phyloP scores from a whole-genome alignment of 306 rosid species.

The Prunus salicina region DNA sequence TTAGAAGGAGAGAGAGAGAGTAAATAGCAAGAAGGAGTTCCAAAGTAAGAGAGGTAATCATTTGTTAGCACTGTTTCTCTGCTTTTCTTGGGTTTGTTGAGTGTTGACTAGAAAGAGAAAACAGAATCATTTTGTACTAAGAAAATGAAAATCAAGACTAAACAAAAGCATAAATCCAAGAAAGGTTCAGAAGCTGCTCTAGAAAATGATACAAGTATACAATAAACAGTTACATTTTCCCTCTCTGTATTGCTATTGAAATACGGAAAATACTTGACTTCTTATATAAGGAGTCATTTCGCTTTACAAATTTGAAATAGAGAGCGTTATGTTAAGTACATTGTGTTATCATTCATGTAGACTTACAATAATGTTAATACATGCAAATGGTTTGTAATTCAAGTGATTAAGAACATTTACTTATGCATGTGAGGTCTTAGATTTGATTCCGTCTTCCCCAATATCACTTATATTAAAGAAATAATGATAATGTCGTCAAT shows the following conservation, averaged over 20 bases:
- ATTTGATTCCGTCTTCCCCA: too few species aligned
- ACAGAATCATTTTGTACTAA: constrained; percentile 42
- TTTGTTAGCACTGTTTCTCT: constrained; percentile 25
- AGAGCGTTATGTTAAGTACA: too few species aligned
- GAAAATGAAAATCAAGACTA: background rate
- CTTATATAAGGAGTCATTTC: background rate
- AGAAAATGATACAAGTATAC: background rate
- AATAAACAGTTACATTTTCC: background rate
- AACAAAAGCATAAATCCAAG: constrained; percentile 11
- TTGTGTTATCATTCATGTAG: too few species aligned
- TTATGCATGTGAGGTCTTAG: too few species aligned
- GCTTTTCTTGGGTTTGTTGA: constrained; percentile 25
- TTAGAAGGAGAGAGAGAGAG: background rate
- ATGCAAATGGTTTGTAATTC: rapidly evolving
- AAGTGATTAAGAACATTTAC: too few species aligned
- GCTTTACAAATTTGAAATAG: too few species aligned
- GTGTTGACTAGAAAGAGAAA: constrained; percentile 46
- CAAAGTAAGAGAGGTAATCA: constrained; percentile 26
- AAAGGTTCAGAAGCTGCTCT: constrained; percentile 7
- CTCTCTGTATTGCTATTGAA: too few species aligned
- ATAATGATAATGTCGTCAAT: too few species aligned
- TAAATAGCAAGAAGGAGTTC: background rate
- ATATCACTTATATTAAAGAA: too few species aligned
- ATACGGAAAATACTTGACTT: too few species aligned
- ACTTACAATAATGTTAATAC: too few species aligned